Percentiles rank a stretch among this genome's conserved stretches.
These are phyloP conservation scores for Coemansia sp. DNA, from an alignment of 192 early-diverging fungal species.

Conservation along the genomic window DNA sequence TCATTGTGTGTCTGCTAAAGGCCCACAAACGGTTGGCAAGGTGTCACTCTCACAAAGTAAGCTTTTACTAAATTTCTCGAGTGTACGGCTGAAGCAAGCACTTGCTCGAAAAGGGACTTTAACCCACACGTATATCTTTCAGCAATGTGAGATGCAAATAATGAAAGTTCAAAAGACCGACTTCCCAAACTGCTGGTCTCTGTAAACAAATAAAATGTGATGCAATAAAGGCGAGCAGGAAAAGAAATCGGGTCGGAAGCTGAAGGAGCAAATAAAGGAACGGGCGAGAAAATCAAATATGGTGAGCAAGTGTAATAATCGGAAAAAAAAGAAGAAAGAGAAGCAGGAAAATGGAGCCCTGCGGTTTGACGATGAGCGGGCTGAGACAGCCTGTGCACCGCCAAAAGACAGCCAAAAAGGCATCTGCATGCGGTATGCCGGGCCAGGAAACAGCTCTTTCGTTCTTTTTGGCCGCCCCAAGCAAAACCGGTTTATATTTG, in stretches of 20 bases:
- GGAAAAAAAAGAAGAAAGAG: constrained; percentile 9
- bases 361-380: not conserved
- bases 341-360: constrained; percentile 12
- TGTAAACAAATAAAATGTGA: not conserved
- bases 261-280: not conserved
- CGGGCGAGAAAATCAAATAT: constrained; percentile 1
- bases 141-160: not conserved
- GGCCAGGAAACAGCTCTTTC: not conserved
- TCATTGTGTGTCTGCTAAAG: constrained; percentile 17
- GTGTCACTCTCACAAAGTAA: not conserved
- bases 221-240: not conserved
- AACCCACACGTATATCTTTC: too few species aligned
- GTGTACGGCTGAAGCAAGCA: too few species aligned
- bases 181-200: constrained; percentile 1
- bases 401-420: not conserved
- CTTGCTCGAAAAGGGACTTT: too few species aligned
- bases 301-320: constrained; percentile 1
- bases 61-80: too few species aligned
- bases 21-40: not conserved
- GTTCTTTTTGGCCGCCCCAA: constrained; percentile 5
- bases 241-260: constrained; percentile 1
- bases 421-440: constrained; percentile 9
- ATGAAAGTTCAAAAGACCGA: not conserved
- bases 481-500: constrained; percentile 2
- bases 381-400: too few species aligned